These are phyloP conservation scores for Plantago coronopus DNA, from an alignment of 305 asterid genomes.

Conservation along the genomic window DNA sequence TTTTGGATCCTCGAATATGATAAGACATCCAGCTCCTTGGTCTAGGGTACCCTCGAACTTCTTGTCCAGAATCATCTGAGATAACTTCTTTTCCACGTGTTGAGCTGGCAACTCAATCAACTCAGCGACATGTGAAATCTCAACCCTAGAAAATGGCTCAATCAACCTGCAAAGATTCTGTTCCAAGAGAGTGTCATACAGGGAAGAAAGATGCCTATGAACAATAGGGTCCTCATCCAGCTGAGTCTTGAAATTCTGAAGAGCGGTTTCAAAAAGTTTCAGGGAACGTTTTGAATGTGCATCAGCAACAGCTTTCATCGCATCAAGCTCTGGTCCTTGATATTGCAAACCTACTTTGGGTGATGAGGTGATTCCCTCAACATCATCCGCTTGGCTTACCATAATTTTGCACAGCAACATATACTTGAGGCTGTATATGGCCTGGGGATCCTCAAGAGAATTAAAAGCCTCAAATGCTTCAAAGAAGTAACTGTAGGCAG, in stretches of 20 bases:
- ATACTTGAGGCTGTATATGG: constrained; percentile 58
- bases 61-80: constrained; percentile 70
- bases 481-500: constrained; percentile 61
- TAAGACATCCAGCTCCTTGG: constrained; percentile 64
- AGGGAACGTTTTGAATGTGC: constrained; percentile 62
- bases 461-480: constrained; percentile 73
- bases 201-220: constrained; percentile 64
- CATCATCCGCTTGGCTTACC: constrained; percentile 65
- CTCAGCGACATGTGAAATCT: constrained; percentile 61
- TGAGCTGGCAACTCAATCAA: constrained; percentile 55
- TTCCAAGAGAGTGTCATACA: constrained; percentile 58
- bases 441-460: constrained; percentile 58
- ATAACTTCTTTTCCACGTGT: constrained; percentile 58
- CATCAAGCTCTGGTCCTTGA: constrained; percentile 64
- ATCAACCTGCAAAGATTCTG: constrained; percentile 73
- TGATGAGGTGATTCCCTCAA: constrained; percentile 57
- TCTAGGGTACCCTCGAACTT: constrained; percentile 71
- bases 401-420: constrained; percentile 62
- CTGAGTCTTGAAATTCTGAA: constrained; percentile 52
- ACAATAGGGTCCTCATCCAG: constrained; percentile 68
- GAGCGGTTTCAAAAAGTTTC: constrained; percentile 54
- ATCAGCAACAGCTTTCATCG: constrained; percentile 61
- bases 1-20: constrained; percentile 61
- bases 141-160: constrained; percentile 64
- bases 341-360: constrained; percentile 57